Evolutionary conservation across 2,329 filamentous ascomycete genomes (phyloP), one percentile per base, ranked within the genome.

Genomic region (Leptographium procerum): DNA sequence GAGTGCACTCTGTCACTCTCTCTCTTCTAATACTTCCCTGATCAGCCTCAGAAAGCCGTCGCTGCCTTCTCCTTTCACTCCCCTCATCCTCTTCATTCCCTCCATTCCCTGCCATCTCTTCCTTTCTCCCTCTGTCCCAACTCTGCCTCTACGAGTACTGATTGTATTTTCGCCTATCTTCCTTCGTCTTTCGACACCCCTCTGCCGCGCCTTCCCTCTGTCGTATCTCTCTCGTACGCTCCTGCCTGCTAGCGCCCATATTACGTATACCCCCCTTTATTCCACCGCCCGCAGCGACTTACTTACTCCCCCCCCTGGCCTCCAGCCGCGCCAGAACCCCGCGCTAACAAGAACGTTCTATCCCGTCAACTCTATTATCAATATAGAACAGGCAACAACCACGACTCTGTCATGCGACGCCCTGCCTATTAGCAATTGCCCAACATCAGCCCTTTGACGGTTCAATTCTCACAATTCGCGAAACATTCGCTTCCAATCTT

Each of bases 331-430:
- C 59, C 57, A 51, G 56, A n/a, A 62, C 59, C 58, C 59, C 59
- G 61, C 61, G 59, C 61, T 60, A 62, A 55, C 29, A 55, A 40
- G n/a, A 54, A 45, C 55, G 40, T 47, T 55, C 36, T 60, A 36
- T 28, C 54, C 47, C 43, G n/a, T 52, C 59, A 62, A 62, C 55
- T 58, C 56, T 61, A 61, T 59, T 61, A 62, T 60, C 59, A 58
- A 60, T 60, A 62, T 56, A 56, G 57, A 62, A 62, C 59, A 62
- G 61, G 61, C 61, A 62, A 62, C 59, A 56, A 60, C 55, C 19
- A 33, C 24, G 40, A 50, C 36, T 59, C 59, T 61, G 61, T 62
- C 61, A 62, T 62, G 59, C 59, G 61, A 61, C 59, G 57, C 56
- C 59, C 57, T 59, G 55, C 40, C 40, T 59, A 48, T 58, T 57